Conservation (phyloP, 179 eudicot species). For the Pouteria campechiana region DNA sequence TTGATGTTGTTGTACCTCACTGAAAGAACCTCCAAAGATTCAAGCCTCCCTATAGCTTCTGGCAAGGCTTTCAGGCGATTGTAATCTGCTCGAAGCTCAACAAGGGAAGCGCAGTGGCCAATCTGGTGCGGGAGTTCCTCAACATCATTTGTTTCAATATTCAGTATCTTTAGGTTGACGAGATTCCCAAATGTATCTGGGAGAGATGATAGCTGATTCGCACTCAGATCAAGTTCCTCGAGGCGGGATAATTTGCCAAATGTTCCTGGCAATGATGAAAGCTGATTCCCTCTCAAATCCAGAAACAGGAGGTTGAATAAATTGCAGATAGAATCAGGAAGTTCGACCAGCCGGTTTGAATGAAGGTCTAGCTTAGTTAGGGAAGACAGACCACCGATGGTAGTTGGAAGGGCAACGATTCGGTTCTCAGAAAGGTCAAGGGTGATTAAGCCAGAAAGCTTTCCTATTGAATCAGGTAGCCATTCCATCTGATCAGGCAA, state of each 20-base stretch:
- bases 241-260: conserved; percentile 48
- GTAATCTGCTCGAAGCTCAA: conserved; percentile 67
- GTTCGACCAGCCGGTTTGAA: conserved; percentile 41
- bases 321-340: conserved; percentile 73
- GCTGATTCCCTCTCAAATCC: conserved; percentile 55
- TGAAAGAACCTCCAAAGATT: conserved; percentile 48
- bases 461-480: conserved; percentile 91
- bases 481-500: conserved; percentile 71
- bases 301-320: conserved; percentile 54
- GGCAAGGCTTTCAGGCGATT: conserved; percentile 84
- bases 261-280: conserved; percentile 43
- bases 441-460: conserved; percentile 45
- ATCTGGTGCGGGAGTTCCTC: conserved; percentile 82
- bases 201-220: conserved; percentile 43
- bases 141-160: conserved; percentile 51
- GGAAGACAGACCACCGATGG: conserved; percentile 59
- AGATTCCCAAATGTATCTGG: conserved; percentile 70
- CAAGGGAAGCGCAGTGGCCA: conserved; percentile 59
- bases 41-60: conserved; percentile 72
- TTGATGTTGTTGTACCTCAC: conserved; percentile 67
- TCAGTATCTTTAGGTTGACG: conserved; percentile 43
- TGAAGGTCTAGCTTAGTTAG: conserved; percentile 61
- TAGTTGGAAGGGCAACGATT: conserved; percentile 42
- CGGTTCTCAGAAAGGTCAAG: conserved; percentile 78
- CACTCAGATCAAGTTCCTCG: conserved; percentile 78